Base-by-base conservation (phyloP, 192 early-diverging fungal species). In the Endogone sp. region DNA sequence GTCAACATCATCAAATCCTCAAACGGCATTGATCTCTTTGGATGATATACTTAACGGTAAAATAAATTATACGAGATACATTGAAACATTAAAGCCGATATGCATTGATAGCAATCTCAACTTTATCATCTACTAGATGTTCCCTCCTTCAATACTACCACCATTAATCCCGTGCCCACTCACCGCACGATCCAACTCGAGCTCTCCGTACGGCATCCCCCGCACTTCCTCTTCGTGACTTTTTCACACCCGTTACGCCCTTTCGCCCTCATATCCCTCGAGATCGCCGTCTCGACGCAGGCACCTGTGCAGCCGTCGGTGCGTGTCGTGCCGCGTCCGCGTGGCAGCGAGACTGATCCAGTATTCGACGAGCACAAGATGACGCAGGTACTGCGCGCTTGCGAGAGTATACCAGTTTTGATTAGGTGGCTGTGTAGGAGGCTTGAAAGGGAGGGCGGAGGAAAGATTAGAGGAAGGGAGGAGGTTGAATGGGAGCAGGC, bases 361-460 rank as follows among this genome's bases (percentile, higher is more conserved):
- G 69, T 74, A 28, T 20, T 56, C 24, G 27, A 71, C 0, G 73
- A 74, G 22, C 31, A 23, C 28, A 75, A 68, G 26, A 30, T 78
- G 58, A 78, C 73, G 2, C 60, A 67, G 37, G 77, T 75, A 2
- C 60, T 78, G n/a, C 65, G 63, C 28, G 23, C 56, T 9, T 65
- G 68, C 24, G 77, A 78, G 26, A 78, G 55, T 60, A 71, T 78
- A 13, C 77, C 77, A 0, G 68, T 78, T 31, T 65, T 78, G 65
- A 56, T 78, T 20, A 68, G 73, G 13, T 78, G 77, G 77, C 27
- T 78, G 10, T 56, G 73, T 16, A 78, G 68, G 31, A 60, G 69
- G 20, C 71, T 73, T 11, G 59, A 60, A 22, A 49, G 1, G 37
- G 37, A 49, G 37, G 37, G 37, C 16, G 37, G 6, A 11, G 37